Conservation (phyloP, 1,139 yeast genomes). For the Schwanniomyces etchellsii region DNA sequence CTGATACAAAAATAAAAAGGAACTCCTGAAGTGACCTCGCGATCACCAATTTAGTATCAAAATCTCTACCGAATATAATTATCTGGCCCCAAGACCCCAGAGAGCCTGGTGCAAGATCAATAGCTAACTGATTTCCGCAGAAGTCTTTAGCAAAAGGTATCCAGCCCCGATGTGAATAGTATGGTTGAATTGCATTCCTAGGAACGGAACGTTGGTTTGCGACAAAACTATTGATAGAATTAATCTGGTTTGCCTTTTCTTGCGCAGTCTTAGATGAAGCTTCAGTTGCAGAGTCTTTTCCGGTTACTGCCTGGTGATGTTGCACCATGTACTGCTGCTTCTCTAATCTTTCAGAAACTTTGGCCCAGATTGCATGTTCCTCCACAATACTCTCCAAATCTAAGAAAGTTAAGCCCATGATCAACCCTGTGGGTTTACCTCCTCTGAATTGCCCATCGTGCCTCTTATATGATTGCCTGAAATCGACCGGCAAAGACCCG, state of each 20-base stretch:
- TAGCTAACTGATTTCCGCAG: constrained; percentile 56
- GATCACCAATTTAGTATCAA: constrained; percentile 54
- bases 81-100: constrained; percentile 59
- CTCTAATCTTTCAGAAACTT: constrained; percentile 52
- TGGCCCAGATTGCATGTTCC: constrained; percentile 71
- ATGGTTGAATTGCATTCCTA: constrained; percentile 49
- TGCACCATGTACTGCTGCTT: constrained; percentile 31
- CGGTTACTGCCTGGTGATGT: constrained; percentile 11
- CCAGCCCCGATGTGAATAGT: constrained; percentile 57
- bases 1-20: constrained; percentile 40
- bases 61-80: constrained; percentile 60
- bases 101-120: constrained; percentile 61
- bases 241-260: constrained; percentile 2
- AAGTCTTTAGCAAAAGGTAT: constrained; percentile 53
- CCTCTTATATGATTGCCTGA: constrained; percentile 66
- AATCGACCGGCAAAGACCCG: constrained; percentile 62
- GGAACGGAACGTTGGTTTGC: constrained; percentile 54
- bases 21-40: constrained; percentile 55
- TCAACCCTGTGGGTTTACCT: constrained; percentile 68
- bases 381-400: constrained; percentile 68
- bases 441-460: constrained; percentile 83
- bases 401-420: constrained; percentile 65
- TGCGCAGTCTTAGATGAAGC: constrained; percentile 11
- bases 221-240: constrained; percentile 28
- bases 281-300: constrained; percentile 12